Evolutionary conservation across 805 yeast species (phyloP).

Genomic region (Saccharomycopsis sp.): DNA sequence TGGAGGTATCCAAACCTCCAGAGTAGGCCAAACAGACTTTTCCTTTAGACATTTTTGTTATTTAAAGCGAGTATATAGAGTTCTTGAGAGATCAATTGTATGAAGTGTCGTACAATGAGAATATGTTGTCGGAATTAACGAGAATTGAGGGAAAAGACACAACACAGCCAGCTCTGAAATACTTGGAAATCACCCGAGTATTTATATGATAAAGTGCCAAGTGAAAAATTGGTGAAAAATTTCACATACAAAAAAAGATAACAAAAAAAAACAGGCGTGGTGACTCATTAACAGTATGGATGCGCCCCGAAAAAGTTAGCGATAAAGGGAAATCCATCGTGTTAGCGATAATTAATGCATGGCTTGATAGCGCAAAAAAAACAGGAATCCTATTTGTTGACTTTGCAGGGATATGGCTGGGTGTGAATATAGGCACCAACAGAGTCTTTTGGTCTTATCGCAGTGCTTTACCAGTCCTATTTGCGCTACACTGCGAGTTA

Average conservation of each 20-base stretch:
- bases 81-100: constrained; percentile 3
- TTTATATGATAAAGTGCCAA: not conserved
- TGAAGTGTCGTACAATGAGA: constrained; percentile 3
- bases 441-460: too few relatives aligned
- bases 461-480: too few relatives aligned
- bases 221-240: not conserved
- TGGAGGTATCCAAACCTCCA: constrained; percentile 98
- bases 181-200: not conserved
- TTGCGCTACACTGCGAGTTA: too few relatives aligned
- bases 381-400: too few relatives aligned
- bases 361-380: not conserved
- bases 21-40: constrained; percentile 99
- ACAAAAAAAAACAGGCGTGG: not conserved
- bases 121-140: too few relatives aligned
- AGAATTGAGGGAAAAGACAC: not conserved
- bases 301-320: not conserved
- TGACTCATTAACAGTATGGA: not conserved
- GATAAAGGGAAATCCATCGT: not conserved
- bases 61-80: too few relatives aligned
- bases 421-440: too few relatives aligned
- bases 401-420: too few relatives aligned
- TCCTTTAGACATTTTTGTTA: constrained; percentile 91
- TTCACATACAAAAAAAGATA: not conserved
- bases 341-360: not conserved
- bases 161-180: not conserved